Conservation (phyloP, 1,284 basidiomycete species). For the Blastosporella zonata region DNA sequence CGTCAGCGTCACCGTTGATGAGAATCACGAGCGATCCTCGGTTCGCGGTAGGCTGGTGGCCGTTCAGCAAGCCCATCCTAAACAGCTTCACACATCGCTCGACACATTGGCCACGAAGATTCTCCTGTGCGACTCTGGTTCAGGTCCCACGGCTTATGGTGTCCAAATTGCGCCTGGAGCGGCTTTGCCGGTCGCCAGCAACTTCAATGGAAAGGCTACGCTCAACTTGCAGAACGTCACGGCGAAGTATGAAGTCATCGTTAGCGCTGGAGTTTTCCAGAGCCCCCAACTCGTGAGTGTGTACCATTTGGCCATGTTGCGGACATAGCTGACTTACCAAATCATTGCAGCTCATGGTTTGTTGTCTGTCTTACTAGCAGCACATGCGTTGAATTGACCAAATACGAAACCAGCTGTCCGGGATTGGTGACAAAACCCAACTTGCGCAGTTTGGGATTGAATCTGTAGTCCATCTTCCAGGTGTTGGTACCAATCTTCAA, state of each 20-base stretch:
- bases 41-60: conserved; percentile 17
- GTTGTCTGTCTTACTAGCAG: background rate
- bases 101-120: conserved; percentile 24
- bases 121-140: conserved; percentile 21
- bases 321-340: background rate
- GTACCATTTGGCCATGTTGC: background rate
- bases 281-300: conserved; percentile 27
- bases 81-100: conserved; percentile 9
- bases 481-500: conserved; percentile 32
- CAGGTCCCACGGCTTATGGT: conserved; percentile 22
- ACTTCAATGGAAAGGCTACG: conserved; percentile 21
- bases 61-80: conserved; percentile 11
- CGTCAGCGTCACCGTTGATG: conserved; percentile 15
- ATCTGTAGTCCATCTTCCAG: conserved; percentile 26
- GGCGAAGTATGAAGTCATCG: conserved; percentile 25
- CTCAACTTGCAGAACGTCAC: conserved; percentile 20
- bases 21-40: conserved; percentile 17
- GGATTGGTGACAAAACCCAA: conserved; percentile 26
- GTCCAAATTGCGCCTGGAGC: conserved; percentile 24
- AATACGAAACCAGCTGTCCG: conserved; percentile 24
- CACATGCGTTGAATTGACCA: background rate
- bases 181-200: conserved; percentile 23
- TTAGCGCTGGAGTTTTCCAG: conserved; percentile 28
- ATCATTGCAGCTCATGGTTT: conserved; percentile 28
- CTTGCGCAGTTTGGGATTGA: conserved; percentile 26